Evolutionary conservation across 163 green algal genomes (phyloP), one percentile per base, ranked within the genome.

Genomic region (Scenedesmus sp.): DNA sequence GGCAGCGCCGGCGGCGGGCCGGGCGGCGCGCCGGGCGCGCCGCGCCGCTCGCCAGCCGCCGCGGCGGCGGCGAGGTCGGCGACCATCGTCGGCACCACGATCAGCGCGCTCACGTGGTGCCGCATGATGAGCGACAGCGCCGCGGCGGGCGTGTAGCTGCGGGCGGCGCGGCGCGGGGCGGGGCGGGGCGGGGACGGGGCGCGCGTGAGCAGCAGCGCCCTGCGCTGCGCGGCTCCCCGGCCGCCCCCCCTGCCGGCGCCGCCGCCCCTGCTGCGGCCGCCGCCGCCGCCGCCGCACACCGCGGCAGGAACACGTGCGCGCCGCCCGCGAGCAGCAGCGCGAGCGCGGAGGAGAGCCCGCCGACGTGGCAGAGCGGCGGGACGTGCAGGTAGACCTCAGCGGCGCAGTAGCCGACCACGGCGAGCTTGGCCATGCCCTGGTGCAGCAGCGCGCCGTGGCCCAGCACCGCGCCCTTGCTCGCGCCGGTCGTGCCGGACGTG

Each of bases 361-460:
- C 95, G 6, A 98, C 91, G 83, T 98, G 95, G 81, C 94, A 98
- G 22, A 98, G 85, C 0, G 94, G 95, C 1, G 95, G 91, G 18
- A 89, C 80, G 83, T 98, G 95, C 9, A 98, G 80, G 86, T 97
- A 98, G 9, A 93, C 81, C 69, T 98, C 95, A 1, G 48, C 15
- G 1, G 22, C 4, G 45, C 36, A 73, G 81, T 97, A 98, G 26
- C 85, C 84, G n/a, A 96, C 81, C 13, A 75, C 53, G 0, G 82
- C 80, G 17, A 97, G 80, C 80, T 98, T 98, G 39, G 77, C 85
- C 47, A 91, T 51, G 1, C 58, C 63, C 63, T 72, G 71, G 45
- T 80, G 71, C 71, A 70, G 15, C 17, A 80, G 71, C 10, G 89
- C 80, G 15, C 48, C 29, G 42, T 95, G 90, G 20, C 70, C 81